Conservation (phyloP, 495 filamentous ascomycete genomes). For the Talaromyces nanjingensis region DNA sequence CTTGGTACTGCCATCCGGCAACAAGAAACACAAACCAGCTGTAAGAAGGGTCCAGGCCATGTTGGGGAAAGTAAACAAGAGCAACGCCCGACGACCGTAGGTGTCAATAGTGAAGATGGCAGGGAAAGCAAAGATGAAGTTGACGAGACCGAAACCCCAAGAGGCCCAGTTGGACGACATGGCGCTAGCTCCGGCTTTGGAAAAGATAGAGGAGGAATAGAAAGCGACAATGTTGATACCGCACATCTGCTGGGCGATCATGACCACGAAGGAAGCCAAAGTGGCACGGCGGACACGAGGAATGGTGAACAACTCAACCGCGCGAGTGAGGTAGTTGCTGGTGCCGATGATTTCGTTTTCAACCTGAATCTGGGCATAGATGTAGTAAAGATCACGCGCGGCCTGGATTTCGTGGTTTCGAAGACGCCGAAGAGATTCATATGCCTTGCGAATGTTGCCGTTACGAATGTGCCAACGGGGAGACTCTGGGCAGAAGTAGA, state of each 20-base stretch:
- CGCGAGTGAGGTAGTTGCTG: constrained; percentile 47
- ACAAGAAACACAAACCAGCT: constrained; percentile 39
- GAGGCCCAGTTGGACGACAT: constrained; percentile 44
- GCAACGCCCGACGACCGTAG: constrained; percentile 40
- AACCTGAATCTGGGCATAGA: constrained; percentile 51
- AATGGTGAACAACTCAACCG: constrained; percentile 60
- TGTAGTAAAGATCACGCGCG: constrained; percentile 61
- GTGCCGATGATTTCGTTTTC: constrained; percentile 42
- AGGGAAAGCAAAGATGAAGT: constrained; percentile 52
- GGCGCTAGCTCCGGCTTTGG: constrained; percentile 39
- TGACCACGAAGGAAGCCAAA: constrained; percentile 57
- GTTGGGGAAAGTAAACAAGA: constrained; percentile 45
- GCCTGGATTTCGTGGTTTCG: constrained; percentile 55
- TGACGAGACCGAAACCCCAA: constrained; percentile 50
- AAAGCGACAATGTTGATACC: constrained; percentile 61
- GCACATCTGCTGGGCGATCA: constrained; percentile 59
- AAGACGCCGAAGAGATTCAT: constrained; percentile 51
- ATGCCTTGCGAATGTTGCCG: constrained; percentile 47
- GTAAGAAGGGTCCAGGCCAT: constrained; percentile 44
- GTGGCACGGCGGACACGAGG: constrained; percentile 62
- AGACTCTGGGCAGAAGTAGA: constrained; percentile 63
- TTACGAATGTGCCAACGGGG: constrained; percentile 65
- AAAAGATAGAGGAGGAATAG: constrained; percentile 62
- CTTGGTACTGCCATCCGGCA: constrained; percentile 28
- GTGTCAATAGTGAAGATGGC: constrained; percentile 45